phyloP scores from a whole-genome alignment of 2,329 filamentous ascomycete genomes.

The Exophiala xenobiotica region DNA sequence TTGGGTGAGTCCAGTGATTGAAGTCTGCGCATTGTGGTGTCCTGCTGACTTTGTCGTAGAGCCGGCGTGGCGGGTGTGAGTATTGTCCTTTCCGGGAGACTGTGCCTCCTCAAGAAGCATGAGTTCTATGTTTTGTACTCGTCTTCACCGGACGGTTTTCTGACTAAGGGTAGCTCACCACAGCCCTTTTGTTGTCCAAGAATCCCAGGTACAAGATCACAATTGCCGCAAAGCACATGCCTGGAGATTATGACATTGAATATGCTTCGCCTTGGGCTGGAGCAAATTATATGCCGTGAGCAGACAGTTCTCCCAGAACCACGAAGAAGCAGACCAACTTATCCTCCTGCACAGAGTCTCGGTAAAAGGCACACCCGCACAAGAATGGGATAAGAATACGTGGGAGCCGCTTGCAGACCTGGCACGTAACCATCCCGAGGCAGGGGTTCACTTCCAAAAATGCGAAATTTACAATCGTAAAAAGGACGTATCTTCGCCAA shows the following conservation, averaged over 20 bases:
- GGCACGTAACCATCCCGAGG: slow-evolving; percentile 63
- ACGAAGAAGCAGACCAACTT: slow-evolving; percentile 15
- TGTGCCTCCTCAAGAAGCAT: no score
- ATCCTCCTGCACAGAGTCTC: slow-evolving; percentile 33
- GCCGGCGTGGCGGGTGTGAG: slow-evolving; percentile 48
- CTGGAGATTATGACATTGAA: slow-evolving; percentile 73
- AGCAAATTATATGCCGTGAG: slow-evolving; percentile 69
- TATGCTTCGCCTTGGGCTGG: slow-evolving; percentile 83
- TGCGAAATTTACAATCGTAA: slow-evolving; percentile 58
- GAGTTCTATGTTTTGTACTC: no score
- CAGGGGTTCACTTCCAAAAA: slow-evolving; percentile 72
- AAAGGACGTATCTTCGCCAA: slow-evolving; percentile 60
- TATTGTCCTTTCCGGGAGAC: no score
- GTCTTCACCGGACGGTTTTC: no score
- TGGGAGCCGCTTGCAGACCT: slow-evolving; percentile 60
- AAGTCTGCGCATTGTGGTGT: not conserved
- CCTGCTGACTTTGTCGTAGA: slow-evolving; percentile 34
- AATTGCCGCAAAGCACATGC: slow-evolving; percentile 77
- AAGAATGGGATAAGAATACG: slow-evolving; percentile 58
- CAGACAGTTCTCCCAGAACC: not conserved
- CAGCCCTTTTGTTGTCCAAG: slow-evolving; percentile 56
- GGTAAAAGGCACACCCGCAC: slow-evolving; percentile 32
- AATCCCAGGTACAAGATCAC: slow-evolving; percentile 57
- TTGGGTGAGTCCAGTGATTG: slow-evolving; percentile 35
- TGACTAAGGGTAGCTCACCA: no score